Conservation (phyloP, 2,329 filamentous ascomycete genomes). For the Trichoderma semiorbis region DNA sequence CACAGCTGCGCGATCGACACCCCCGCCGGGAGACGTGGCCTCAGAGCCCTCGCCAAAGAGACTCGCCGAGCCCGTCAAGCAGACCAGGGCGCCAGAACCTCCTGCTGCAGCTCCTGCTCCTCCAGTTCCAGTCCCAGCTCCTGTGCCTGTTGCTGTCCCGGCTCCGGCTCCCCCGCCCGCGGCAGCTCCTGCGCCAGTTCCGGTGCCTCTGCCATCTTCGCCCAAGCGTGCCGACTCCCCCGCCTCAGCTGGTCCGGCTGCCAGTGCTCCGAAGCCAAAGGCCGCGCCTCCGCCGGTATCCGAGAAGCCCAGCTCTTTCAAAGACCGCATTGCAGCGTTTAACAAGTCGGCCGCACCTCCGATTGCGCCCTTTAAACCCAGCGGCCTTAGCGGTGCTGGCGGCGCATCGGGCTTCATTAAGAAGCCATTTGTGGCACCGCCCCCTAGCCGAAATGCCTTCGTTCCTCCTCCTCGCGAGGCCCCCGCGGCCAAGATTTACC, state of each 20-base stretch:
- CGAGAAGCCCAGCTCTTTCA: slow-evolving; percentile 84
- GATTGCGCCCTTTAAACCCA: slow-evolving; percentile 84
- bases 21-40: slow-evolving; percentile 31
- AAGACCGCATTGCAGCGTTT: slow-evolving; percentile 93
- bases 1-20: slow-evolving; percentile 32
- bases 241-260: slow-evolving; percentile 33
- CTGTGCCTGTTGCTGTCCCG: slow-evolving; percentile 25
- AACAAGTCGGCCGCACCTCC: slow-evolving; percentile 86
- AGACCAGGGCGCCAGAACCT: slow-evolving; percentile 35
- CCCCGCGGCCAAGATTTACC: slow-evolving; percentile 72
- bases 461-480: slow-evolving; percentile 71
- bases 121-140: slow-evolving; percentile 23
- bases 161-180: slow-evolving; percentile 22
- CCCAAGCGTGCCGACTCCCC: slow-evolving; percentile 41
- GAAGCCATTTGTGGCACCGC: slow-evolving; percentile 94
- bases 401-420: slow-evolving; percentile 71
- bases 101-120: slow-evolving; percentile 20
- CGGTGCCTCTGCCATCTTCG: slow-evolving; percentile 24
- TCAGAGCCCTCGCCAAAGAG: slow-evolving; percentile 35
- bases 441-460: slow-evolving; percentile 88
- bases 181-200: slow-evolving; percentile 23
- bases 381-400: slow-evolving; percentile 54
- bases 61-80: slow-evolving; percentile 28
- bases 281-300: slow-evolving; percentile 60
- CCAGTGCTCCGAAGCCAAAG: slow-evolving; percentile 28